phyloP scores from a whole-genome alignment of 2,329 filamentous ascomycete genomes.

The Cercospora nicotianae region DNA sequence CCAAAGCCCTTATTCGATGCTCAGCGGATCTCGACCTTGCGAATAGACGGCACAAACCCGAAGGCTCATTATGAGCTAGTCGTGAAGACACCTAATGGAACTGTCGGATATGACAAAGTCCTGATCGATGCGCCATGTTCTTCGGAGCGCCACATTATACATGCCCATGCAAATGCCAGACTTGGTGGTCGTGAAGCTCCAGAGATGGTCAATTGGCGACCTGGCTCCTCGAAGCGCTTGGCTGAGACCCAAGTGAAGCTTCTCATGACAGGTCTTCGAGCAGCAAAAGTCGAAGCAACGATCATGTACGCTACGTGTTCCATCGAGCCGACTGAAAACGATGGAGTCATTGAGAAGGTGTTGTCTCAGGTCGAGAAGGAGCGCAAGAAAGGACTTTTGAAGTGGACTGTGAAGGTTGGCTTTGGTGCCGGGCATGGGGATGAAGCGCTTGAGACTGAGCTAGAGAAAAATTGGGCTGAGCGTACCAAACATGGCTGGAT shows the following conservation, averaged over 20 bases:
- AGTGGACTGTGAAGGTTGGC: constrained; percentile 39
- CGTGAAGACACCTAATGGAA: constrained; percentile 34
- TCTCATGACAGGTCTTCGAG: constrained; percentile 41
- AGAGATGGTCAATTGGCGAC: constrained; percentile 43
- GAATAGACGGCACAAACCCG: constrained; percentile 28
- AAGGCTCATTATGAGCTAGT: constrained; percentile 31
- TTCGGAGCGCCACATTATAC: constrained; percentile 44
- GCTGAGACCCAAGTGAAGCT: constrained; percentile 40
- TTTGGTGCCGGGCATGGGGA: constrained; percentile 23
- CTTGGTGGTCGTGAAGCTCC: constrained; percentile 30
- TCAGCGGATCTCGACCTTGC: constrained; percentile 27
- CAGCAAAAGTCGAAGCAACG: constrained; percentile 39
- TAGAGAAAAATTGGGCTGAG: constrained; percentile 33
- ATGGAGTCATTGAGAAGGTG: constrained; percentile 43
- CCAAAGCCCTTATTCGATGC: constrained; percentile 25
- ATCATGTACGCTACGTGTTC: constrained; percentile 48
- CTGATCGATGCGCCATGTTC: constrained; percentile 47
- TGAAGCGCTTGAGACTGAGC: constrained; percentile 21
- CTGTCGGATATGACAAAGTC: constrained; percentile 44
- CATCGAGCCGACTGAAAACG: constrained; percentile 44
- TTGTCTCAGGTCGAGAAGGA: constrained; percentile 41
- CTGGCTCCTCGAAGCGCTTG: constrained; percentile 40
- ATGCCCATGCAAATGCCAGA: constrained; percentile 36
- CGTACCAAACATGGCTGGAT: constrained; percentile 44
- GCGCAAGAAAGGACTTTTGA: constrained; percentile 37